A percentile compares a stretch with the other conserved stretches of the same genome.
phyloP scores from a whole-genome alignment of 805 yeast genomes.

The Wickerhamomyces bisporus region DNA sequence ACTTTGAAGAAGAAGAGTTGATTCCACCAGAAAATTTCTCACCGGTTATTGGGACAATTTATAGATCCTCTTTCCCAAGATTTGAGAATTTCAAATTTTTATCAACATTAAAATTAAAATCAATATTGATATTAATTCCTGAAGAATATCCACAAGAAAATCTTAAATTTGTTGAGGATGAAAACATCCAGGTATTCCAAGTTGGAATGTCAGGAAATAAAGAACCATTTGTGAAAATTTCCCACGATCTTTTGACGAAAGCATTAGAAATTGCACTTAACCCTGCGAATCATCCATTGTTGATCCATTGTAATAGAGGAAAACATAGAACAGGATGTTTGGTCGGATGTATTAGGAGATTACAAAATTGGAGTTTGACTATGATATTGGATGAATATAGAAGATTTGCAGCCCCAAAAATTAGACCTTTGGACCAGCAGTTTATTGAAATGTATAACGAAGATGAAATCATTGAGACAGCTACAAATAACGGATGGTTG shows the following conservation, averaged over 20 bases:
- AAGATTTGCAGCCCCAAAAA: slow-evolving; percentile 91
- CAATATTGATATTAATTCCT: slow-evolving; percentile 80
- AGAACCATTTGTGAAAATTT: slow-evolving; percentile 83
- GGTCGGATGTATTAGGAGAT: slow-evolving; percentile 83
- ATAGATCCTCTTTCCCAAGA: slow-evolving; percentile 87
- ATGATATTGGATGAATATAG: slow-evolving; percentile 96
- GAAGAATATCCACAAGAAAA: slow-evolving; percentile 88
- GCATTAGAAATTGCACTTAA: slow-evolving; percentile 78
- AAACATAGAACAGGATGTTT: slow-evolving; percentile 96
- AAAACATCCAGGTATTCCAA: slow-evolving; percentile 70
- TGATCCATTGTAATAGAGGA: slow-evolving; percentile 94
- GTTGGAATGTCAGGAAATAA: slow-evolving; percentile 94
- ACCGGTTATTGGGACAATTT: slow-evolving; percentile 71
- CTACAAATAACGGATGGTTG: slow-evolving; percentile 48
- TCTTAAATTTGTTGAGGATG: slow-evolving; percentile 49
- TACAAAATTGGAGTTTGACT: slow-evolving; percentile 89
- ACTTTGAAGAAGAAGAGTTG: slow-evolving; percentile 20
- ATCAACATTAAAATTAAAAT: slow-evolving; percentile 54
- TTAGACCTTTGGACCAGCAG: slow-evolving; percentile 92
- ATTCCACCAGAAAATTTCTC: slow-evolving; percentile 88
- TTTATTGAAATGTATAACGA: slow-evolving; percentile 87
- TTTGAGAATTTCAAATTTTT: slow-evolving; percentile 75
- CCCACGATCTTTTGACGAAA: slow-evolving; percentile 61
- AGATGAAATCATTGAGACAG: slow-evolving; percentile 49
- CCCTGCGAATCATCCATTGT: slow-evolving; percentile 85